phyloP scores from a whole-genome alignment of 805 yeast genomes.

The Ogataea ganodermae region DNA sequence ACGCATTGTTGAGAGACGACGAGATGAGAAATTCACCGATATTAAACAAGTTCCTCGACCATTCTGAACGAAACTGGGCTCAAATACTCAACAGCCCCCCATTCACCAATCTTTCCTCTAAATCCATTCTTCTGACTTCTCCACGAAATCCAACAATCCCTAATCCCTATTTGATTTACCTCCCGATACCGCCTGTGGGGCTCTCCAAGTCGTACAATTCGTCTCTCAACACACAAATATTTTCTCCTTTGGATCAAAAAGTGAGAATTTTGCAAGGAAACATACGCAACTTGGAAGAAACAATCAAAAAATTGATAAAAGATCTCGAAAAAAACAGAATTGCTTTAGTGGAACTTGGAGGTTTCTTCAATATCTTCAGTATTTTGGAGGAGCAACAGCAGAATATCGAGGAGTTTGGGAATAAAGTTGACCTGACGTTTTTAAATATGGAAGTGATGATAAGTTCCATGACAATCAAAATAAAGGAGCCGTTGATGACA shows the following conservation, averaged over 20 bases:
- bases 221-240: conserved; percentile 26
- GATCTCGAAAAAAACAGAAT: conserved; percentile 42
- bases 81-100: conserved; percentile 41
- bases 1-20: conserved; percentile 39
- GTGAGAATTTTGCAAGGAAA: conserved; percentile 17
- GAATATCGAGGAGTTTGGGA: conserved; percentile 52
- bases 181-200: conserved; percentile 44
- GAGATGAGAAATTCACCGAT: conserved; percentile 40
- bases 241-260: conserved; percentile 30
- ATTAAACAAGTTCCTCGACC: conserved; percentile 51
- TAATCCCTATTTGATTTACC: conserved; percentile 51
- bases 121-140: conserved; percentile 49
- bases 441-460: conserved; percentile 49
- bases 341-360: conserved; percentile 53
- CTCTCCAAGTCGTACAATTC: conserved; percentile 31
- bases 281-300: conserved; percentile 36
- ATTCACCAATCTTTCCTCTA: conserved; percentile 47
- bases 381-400: conserved; percentile 41
- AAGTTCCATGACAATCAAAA: conserved; percentile 39
- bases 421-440: conserved; percentile 51
- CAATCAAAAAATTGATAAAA: conserved; percentile 40
- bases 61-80: conserved; percentile 52
- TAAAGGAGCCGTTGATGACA: conserved; percentile 55
- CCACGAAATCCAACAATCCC: conserved; percentile 54
- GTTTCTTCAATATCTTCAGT: conserved; percentile 56